Conservation (phyloP, 169 alveolate species). For the Babesia ovata region DNA sequence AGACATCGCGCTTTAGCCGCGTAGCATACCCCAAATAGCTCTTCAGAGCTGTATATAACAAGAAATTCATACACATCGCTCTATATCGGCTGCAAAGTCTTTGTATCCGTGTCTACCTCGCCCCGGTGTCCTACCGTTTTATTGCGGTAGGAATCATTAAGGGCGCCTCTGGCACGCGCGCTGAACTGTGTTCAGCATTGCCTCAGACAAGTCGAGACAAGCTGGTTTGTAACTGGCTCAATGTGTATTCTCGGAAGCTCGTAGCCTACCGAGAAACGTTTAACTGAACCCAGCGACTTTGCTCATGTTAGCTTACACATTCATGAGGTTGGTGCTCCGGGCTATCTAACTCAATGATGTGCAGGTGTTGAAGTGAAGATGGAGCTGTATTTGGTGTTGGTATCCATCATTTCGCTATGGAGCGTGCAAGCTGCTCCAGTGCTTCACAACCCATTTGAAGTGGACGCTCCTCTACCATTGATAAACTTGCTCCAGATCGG, state of each 20-base stretch:
- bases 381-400: background rate
- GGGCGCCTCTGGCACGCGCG: background rate
- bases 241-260: background rate
- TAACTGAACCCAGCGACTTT: background rate
- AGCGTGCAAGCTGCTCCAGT: background rate
- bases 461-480: conserved; percentile 23
- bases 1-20: conserved; percentile 12
- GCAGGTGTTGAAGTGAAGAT: background rate
- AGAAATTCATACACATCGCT: too few relatives aligned
- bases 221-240: background rate
- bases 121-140: too few relatives aligned
- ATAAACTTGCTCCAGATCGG: conserved; percentile 16
- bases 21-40: background rate
- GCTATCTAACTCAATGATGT: background rate
- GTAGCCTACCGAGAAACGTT: background rate
- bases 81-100: too few relatives aligned
- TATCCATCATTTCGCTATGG: background rate
- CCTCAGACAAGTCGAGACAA: background rate
- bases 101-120: too few relatives aligned
- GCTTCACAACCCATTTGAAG: conserved; percentile 6
- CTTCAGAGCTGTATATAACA: too few relatives aligned
- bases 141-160: background rate
- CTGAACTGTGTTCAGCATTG: conserved; percentile 29
- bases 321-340: background rate
- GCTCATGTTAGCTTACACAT: background rate